Evolutionary conservation across 1,284 basidiomycete genomes (phyloP).

Genomic region (Hortiboletus rubellus): DNA sequence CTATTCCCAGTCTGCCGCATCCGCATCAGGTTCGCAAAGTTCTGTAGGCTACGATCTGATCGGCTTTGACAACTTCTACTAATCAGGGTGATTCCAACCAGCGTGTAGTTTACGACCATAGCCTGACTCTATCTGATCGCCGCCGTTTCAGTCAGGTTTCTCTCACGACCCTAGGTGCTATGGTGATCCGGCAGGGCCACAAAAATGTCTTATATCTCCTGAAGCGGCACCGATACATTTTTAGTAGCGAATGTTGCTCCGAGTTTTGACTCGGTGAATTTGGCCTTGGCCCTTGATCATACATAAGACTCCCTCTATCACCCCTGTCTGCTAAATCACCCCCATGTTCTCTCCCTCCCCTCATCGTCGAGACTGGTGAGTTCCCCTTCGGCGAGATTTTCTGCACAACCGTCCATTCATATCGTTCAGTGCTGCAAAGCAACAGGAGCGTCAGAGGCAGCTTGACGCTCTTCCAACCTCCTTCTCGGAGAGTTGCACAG

Average conservation of each 20-base stretch:
- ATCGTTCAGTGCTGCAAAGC: constrained; percentile 22
- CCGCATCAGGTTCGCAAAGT: constrained; percentile 1
- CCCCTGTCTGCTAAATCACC: not conserved
- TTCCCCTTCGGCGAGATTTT: not conserved
- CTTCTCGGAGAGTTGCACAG: constrained; percentile 26
- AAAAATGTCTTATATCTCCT: not conserved
- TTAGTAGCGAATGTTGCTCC: not conserved
- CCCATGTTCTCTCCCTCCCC: constrained; percentile 27
- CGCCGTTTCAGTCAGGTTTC: not conserved
- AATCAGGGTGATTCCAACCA: not conserved
- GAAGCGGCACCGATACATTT: not conserved
- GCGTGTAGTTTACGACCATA: too few species aligned
- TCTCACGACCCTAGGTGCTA: constrained; percentile 10
- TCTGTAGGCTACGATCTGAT: constrained; percentile 2
- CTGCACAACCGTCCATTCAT: not conserved
- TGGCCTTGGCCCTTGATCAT: not conserved
- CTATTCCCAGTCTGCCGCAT: not conserved
- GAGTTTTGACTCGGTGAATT: not conserved
- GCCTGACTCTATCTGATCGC: too few species aligned
- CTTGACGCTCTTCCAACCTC: constrained; percentile 25
- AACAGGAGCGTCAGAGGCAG: constrained; percentile 24
- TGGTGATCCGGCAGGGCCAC: not conserved
- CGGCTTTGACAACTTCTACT: not conserved
- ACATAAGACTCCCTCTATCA: constrained; percentile 8
- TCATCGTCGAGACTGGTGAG: constrained; percentile 35